Evolutionary conservation across 1,284 basidiomycete genomes (phyloP), one percentile per base, ranked within the genome.

Genomic region (Malassezia sp.): DNA sequence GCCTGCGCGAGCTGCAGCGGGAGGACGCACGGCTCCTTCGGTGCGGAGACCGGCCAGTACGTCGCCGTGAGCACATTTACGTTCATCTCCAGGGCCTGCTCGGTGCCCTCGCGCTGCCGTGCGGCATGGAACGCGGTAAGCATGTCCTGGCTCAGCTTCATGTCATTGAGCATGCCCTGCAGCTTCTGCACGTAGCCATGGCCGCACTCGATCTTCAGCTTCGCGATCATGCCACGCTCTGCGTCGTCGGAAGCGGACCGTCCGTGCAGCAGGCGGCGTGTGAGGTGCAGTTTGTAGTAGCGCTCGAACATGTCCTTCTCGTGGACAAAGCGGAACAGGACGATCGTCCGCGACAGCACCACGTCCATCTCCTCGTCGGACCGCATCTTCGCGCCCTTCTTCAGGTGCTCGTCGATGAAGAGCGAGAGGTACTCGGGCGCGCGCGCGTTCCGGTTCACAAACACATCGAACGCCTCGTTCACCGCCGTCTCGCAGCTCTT

Each of bases 141-240:
- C 7, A 80, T 82, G 46, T 99, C 93, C 21, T 76, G 74, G 15
- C 86, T 91, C 29, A 93, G 72, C 62, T 82, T 86, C 81, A 99
- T 91, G 69, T 99, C 93, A 60, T 90, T 80, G 76, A 99, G 91
- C 93, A 99, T 99, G 44, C 93, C 91, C 71, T 97, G 91, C 57
- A 97, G 75, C 70, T 93, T 93, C 72, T 95, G 88, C 0, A 93
- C 96, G 70, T 96, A 99, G 65, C 91, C 87, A 65, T 85, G 85
- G 7, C 93, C 93, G 62, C 85, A 87, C 72, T 97, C 90, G 30
- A 96, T 78, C 74, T 97, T 97, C 67, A 99, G 81, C 73, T 96
- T 97, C 40, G 88, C 84, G 11, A 99, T 79, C 91, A 99, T 96
- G 47, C 85, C 87, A 41, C 86, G 82, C 71, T 99, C 93, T 2